Evolutionary conservation across 2,329 filamentous ascomycete genomes (phyloP).

Genomic region (Exophiala bonariae): DNA sequence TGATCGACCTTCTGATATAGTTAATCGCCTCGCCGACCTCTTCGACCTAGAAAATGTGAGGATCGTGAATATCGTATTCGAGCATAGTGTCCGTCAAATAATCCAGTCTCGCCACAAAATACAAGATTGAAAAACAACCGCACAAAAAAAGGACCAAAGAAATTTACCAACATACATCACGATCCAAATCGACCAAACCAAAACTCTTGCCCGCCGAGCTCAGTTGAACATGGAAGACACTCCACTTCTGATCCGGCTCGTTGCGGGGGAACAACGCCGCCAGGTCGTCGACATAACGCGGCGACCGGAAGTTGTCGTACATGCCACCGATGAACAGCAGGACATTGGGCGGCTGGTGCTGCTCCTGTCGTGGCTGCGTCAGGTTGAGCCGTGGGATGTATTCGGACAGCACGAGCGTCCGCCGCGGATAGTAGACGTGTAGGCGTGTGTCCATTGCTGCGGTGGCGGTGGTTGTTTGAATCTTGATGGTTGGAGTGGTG

Average conservation of each 20-base stretch:
- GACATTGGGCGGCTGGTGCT: constrained; percentile 32
- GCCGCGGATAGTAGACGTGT: constrained; percentile 22
- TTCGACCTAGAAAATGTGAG: constrained; percentile 40
- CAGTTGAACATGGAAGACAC: constrained; percentile 52
- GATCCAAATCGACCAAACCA: constrained; percentile 53
- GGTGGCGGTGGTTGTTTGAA: not conserved
- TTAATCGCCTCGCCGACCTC: constrained; percentile 35
- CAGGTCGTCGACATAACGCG: constrained; percentile 53
- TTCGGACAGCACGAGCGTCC: constrained; percentile 24
- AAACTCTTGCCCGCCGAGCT: constrained; percentile 56
- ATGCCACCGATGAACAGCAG: constrained; percentile 62
- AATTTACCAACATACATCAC: constrained; percentile 40
- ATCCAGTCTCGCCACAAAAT: too few relatives aligned
- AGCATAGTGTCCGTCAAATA: too few relatives aligned
- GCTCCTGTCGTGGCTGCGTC: not conserved
- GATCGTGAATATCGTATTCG: too few relatives aligned
- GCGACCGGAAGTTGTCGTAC: constrained; percentile 57
- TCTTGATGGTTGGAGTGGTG: too few relatives aligned
- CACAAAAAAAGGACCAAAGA: not conserved
- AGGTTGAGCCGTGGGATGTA: constrained; percentile 4
- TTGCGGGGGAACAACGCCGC: constrained; percentile 43
- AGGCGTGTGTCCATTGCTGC: constrained; percentile 6
- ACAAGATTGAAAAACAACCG: too few relatives aligned
- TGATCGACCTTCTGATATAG: constrained; percentile 34
- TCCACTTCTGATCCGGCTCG: constrained; percentile 45